These are phyloP conservation scores for Fagus sylvatica DNA, from an alignment of 306 rosid species.

Conservation along the genomic window DNA sequence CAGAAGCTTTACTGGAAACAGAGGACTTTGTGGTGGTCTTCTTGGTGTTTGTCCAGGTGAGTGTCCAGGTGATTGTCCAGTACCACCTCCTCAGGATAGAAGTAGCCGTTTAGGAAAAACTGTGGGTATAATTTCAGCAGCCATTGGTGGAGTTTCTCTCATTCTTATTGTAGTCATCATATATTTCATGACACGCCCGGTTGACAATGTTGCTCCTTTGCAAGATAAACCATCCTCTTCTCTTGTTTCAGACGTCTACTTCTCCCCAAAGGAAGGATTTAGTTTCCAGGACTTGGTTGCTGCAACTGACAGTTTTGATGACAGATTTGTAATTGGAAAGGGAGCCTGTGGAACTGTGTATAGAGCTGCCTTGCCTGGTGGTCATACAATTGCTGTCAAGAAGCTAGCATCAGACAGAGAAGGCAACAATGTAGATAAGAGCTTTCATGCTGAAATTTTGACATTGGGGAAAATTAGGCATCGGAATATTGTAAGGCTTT, in stretches of 20 bases:
- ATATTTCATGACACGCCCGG: constrained; percentile 63
- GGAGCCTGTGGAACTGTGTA: constrained; percentile 98
- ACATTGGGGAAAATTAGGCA: constrained; percentile 93
- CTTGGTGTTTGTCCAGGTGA: constrained; percentile 62
- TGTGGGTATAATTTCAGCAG: constrained; percentile 57
- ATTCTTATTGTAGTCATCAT: constrained; percentile 67
- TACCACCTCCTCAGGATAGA: neutral
- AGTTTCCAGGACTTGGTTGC: constrained; percentile 86
- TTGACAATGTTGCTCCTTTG: constrained; percentile 41
- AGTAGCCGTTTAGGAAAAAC: constrained; percentile 49
- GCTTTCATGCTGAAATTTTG: constrained; percentile 85
- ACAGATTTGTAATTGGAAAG: constrained; percentile 71
- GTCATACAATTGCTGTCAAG: constrained; percentile 81
- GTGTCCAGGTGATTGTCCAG: too few species aligned
- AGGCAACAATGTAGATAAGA: constrained; percentile 76
- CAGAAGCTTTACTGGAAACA: constrained; percentile 68
- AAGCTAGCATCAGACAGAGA: constrained; percentile 86
- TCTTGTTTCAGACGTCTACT: constrained; percentile 70
- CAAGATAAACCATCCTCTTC: constrained; percentile 51
- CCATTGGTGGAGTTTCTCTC: constrained; percentile 87
- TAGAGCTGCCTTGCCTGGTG: constrained; percentile 70
- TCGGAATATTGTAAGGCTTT: constrained; percentile 84
- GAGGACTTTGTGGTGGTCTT: constrained; percentile 80
- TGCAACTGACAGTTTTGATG: constrained; percentile 77
- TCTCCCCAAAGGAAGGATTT: constrained; percentile 80